Base-by-base conservation (phyloP, 2,329 filamentous ascomycete genomes). In the Colletotrichum sansevieriae region DNA sequence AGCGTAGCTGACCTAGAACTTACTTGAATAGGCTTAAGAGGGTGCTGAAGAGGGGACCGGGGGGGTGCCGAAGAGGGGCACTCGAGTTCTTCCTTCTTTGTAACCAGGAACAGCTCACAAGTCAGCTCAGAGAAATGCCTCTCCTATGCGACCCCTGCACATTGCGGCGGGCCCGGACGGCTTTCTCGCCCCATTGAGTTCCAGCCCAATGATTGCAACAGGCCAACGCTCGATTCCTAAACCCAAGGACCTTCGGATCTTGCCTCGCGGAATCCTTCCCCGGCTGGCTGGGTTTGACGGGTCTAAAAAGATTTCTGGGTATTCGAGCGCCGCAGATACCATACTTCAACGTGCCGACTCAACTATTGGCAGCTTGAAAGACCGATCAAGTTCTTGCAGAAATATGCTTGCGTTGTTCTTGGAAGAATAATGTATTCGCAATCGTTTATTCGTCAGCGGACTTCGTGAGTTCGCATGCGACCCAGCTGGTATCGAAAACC, bases 201-300 rank as follows among this genome's bases (percentile, higher is more conserved):
- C 62, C 65, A 60, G 62, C 55, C 62, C 57, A 39, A 65, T 39
- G 49, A 61, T 12, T 61, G 22, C 65, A 68, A 59, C 61, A 46
- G 61, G 22, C 64, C 37, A 37, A 59, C 29, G 65, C 18, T 2
- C 18, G 18, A 18, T 18, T 59, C 44, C 39, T 47, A 54, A 39
- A 65, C 54, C 61, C 61, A 65, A 59, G 46, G 41, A 43, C 54
- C 20, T n/a, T 65, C 35, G 62, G 65, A 49, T 55, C 62, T 54
- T 49, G 56, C 55, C 47, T 61, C 55, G 47, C 56, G 62, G 62
- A 37, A 61, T 56, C 18, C 43, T 66, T 69, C 47, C 62, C 66
- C 62, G 66, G 62, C 55, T 22, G 56, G 46, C 22, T 56, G 47
- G 47, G 29, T 54, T 62, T 11, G 47, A 22, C 29, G 29, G 29